Percentiles rank a stretch among this genome's conserved stretches.
phyloP scores from a whole-genome alignment of 768 basidiomycete genomes.

The Naganishia vishniacii region DNA sequence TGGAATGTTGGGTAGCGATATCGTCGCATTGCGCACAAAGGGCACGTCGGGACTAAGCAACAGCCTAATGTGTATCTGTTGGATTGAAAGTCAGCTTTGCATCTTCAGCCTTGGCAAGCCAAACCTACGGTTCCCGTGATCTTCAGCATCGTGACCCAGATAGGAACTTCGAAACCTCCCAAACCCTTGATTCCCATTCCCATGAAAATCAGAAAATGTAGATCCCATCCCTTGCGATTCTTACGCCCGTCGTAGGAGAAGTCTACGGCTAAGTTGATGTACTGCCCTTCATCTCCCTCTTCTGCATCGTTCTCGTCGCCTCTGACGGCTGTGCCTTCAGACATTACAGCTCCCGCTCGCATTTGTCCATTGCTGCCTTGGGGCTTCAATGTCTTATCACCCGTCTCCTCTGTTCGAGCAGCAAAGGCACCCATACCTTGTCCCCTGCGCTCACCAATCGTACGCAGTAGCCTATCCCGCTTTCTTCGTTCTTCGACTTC shows the following conservation, averaged over 20 bases:
- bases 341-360: constrained; percentile 21
- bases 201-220: constrained; percentile 45
- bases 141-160: constrained; percentile 46
- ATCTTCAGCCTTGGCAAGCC: too few relatives aligned
- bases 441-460: constrained; percentile 27
- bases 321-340: constrained; percentile 20
- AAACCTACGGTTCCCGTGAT: constrained; percentile 44
- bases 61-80: constrained; percentile 40
- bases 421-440: constrained; percentile 17
- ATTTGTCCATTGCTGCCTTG: constrained; percentile 17
- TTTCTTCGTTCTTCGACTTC: constrained; percentile 31
- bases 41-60: constrained; percentile 47
- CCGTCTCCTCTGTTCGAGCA: background rate
- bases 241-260: constrained; percentile 41
- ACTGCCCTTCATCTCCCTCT: constrained; percentile 38
- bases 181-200: constrained; percentile 47
- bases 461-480: constrained; percentile 34
- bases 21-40: constrained; percentile 44
- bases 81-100: background rate
- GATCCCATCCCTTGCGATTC: constrained; percentile 37
- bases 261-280: constrained; percentile 46
- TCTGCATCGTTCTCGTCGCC: constrained; percentile 36
- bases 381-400: background rate
- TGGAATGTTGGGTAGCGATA: constrained; percentile 45
- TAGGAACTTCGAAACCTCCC: constrained; percentile 44